Conservation (phyloP, 2,329 filamentous ascomycete genomes). For the Ophiostoma fasciatum region DNA sequence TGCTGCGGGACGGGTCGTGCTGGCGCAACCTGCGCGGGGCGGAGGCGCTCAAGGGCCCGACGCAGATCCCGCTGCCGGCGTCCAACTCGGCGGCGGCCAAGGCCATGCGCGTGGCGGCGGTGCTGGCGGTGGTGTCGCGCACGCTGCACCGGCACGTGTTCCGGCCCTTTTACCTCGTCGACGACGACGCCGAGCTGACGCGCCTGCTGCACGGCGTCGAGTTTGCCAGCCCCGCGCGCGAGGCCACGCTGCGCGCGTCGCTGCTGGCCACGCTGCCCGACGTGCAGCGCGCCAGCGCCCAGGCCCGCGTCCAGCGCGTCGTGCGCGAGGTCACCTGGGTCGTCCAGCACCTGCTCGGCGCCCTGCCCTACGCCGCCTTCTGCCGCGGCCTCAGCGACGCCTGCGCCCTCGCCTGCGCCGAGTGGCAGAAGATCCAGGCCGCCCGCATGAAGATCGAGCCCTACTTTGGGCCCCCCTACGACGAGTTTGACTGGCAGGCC, state of each 20-base stretch:
- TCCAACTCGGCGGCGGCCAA: conserved; percentile 22
- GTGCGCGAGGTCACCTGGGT: conserved; percentile 21
- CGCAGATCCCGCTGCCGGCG: conserved; percentile 19
- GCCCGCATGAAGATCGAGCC: conserved; percentile 21
- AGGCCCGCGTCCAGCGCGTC: conserved; percentile 17
- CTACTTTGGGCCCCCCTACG: conserved; percentile 21
- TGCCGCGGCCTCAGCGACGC: conserved; percentile 15
- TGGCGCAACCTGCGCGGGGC: conserved; percentile 20
- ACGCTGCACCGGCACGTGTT: conserved; percentile 20
- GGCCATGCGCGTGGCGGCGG: conserved; percentile 22
- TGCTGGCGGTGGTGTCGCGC: conserved; percentile 19
- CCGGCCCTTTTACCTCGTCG: conserved; percentile 20
- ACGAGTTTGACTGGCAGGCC: conserved; percentile 22
- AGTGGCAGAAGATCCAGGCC: conserved; percentile 20
- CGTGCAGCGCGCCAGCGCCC: conserved; percentile 15
- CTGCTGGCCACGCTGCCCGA: conserved; percentile 19
- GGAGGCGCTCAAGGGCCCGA: conserved; percentile 19
- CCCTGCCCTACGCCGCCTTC: conserved; percentile 19
- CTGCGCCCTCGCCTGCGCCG: conserved; percentile 17
- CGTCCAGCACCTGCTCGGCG: conserved; percentile 19
- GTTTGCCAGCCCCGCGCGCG: conserved; percentile 16
- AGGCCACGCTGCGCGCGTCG: conserved; percentile 19
- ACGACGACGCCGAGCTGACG: conserved; percentile 18
- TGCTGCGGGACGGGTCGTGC: conserved; percentile 19
- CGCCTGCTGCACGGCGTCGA: conserved; percentile 18